A percentile compares a stretch with the other conserved stretches of the same genome.
Evolutionary conservation across 441 rosid genomes (phyloP).

Genomic region (Euphorbia schlechtendalii): DNA sequence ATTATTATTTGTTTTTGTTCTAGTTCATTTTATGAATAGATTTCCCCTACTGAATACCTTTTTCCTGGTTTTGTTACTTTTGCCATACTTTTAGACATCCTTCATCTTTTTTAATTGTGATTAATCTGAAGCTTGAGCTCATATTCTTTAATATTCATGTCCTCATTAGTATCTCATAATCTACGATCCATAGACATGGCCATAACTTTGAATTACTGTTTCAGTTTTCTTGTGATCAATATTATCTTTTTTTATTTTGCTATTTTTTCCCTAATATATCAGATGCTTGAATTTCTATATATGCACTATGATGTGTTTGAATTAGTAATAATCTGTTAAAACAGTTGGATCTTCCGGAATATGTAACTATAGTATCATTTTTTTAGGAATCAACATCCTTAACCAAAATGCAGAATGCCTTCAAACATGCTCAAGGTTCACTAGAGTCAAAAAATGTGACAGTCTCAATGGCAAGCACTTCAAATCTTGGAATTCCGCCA

Average conservation of each 20-base stretch:
- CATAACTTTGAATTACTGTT: background rate
- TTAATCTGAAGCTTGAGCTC: background rate
- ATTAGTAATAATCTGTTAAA: background rate
- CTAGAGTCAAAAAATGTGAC: slow-evolving; percentile 48
- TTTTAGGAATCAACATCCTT: slow-evolving; percentile 55
- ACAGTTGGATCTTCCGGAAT: background rate
- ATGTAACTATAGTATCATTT: slow-evolving; percentile 13
- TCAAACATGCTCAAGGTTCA: slow-evolving; percentile 65
- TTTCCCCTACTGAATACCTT: too few relatives aligned
- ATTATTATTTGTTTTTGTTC: too few relatives aligned
- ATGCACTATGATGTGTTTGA: background rate
- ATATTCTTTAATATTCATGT: background rate
- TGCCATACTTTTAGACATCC: too few relatives aligned
- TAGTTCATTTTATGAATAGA: too few relatives aligned
- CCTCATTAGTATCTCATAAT: background rate
- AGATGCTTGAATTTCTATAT: background rate
- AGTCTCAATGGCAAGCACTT: slow-evolving; percentile 47
- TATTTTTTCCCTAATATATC: background rate
- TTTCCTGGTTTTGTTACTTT: too few relatives aligned
- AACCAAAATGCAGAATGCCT: slow-evolving; percentile 58
- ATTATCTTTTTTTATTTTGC: background rate
- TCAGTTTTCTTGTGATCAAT: background rate
- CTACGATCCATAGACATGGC: background rate
- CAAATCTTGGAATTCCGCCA: slow-evolving; percentile 98
- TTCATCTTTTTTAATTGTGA: too few relatives aligned